A percentile compares a stretch with the other conserved stretches of the same genome.
Evolutionary conservation across 2,329 filamentous ascomycete genomes (phyloP).

Genomic region (Piedraia hortae): DNA sequence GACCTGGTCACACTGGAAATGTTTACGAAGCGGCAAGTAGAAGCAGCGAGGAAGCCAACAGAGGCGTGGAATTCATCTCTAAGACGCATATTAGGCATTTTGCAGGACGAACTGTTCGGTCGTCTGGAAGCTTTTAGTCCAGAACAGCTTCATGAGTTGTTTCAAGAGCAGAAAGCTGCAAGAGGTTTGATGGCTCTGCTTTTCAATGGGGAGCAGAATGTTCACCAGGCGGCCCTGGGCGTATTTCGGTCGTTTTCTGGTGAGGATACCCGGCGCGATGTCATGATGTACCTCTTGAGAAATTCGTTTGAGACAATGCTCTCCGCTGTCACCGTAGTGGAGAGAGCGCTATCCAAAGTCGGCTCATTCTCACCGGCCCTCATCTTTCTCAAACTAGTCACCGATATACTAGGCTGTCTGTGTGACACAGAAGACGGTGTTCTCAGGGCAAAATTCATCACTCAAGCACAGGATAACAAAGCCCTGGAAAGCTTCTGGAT

Average conservation of each 20-base stretch:
- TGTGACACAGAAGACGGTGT: slow-evolving; percentile 35
- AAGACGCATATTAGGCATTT: slow-evolving; percentile 28
- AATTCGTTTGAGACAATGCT: slow-evolving; percentile 29
- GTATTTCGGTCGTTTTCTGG: slow-evolving; percentile 60
- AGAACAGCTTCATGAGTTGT: slow-evolving; percentile 39
- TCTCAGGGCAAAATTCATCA: slow-evolving; percentile 29
- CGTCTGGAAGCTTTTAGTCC: slow-evolving; percentile 50
- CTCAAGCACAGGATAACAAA: slow-evolving; percentile 28
- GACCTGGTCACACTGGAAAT: slow-evolving; percentile 50
- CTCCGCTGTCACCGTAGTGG: slow-evolving; percentile 26
- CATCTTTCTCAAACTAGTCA: slow-evolving; percentile 31
- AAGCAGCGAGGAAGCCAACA: slow-evolving; percentile 25
- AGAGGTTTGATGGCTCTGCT: slow-evolving; percentile 52
- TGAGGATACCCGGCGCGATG: slow-evolving; percentile 33
- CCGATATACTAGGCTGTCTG: slow-evolving; percentile 33
- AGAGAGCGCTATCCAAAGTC: slow-evolving; percentile 27
- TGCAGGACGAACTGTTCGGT: slow-evolving; percentile 49
- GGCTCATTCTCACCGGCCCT: slow-evolving; percentile 31
- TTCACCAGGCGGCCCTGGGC: slow-evolving; percentile 55
- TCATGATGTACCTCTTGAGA: slow-evolving; percentile 31
- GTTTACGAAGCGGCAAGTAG: slow-evolving; percentile 21
- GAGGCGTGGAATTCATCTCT: slow-evolving; percentile 56
- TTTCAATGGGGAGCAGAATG: slow-evolving; percentile 50
- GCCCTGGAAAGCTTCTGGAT: slow-evolving; percentile 59
- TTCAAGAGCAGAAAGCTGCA: slow-evolving; percentile 37